Evolutionary conservation across 306 rosid genomes (phyloP).

Genomic region (Vigna trinervia): DNA sequence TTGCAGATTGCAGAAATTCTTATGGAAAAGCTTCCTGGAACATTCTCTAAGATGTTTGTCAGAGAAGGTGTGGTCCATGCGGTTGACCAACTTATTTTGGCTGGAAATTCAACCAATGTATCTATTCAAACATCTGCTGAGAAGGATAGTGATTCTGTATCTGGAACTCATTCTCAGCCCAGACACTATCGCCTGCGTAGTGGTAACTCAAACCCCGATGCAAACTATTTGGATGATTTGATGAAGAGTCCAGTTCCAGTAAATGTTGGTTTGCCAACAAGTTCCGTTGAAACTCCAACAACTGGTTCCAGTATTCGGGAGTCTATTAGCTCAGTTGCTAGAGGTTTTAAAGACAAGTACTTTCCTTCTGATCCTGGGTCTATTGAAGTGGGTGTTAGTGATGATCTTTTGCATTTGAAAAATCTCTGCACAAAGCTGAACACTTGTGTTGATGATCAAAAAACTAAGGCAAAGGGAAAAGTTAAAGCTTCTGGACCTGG

Average conservation of each 20-base stretch:
- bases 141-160: conserved; percentile 68
- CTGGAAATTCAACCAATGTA: conserved; percentile 57
- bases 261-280: conserved; percentile 69
- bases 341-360: conserved; percentile 79
- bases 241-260: conserved; percentile 64
- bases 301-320: conserved; percentile 62
- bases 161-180: conserved; percentile 70
- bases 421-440: conserved; percentile 74
- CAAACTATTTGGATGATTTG: conserved; percentile 64
- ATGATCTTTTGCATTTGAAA: conserved; percentile 80
- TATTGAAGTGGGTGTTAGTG: conserved; percentile 80
- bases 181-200: conserved; percentile 79
- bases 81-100: conserved; percentile 83
- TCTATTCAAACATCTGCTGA: conserved; percentile 64
- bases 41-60: conserved; percentile 79
- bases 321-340: conserved; percentile 76
- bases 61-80: conserved; percentile 97
- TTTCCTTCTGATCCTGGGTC: conserved; percentile 78
- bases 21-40: conserved; percentile 90
- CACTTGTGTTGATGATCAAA: conserved; percentile 73
- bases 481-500: conserved; percentile 68
- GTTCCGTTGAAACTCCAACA: conserved; percentile 73
- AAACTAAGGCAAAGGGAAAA: conserved; percentile 74
- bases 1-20: conserved; percentile 93
- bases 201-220: conserved; percentile 66